Evolutionary conservation across 352 stramenopile species (phyloP).

Genomic region (Phytophthora idaei): DNA sequence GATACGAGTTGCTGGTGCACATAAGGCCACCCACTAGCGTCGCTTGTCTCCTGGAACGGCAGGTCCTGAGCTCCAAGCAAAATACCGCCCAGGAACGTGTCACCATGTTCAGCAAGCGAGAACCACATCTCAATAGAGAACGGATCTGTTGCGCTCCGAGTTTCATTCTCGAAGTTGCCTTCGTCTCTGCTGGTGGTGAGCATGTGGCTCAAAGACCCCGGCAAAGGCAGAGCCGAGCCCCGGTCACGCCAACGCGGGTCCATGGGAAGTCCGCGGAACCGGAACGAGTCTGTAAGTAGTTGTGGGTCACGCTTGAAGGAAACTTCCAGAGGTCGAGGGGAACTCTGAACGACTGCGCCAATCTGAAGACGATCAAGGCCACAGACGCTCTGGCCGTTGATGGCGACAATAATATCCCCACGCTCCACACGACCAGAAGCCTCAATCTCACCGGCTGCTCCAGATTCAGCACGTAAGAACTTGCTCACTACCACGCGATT

Average conservation of each 20-base stretch:
- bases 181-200: slow-evolving; percentile 29
- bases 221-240: slow-evolving; percentile 53
- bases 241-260: slow-evolving; percentile 67
- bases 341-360: slow-evolving; percentile 61
- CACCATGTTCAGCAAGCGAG: slow-evolving; percentile 56
- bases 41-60: slow-evolving; percentile 44
- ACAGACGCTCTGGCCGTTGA: slow-evolving; percentile 66
- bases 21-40: slow-evolving; percentile 55
- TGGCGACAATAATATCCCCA: slow-evolving; percentile 64
- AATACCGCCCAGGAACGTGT: slow-evolving; percentile 62
- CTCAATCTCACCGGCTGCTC: slow-evolving; percentile 72
- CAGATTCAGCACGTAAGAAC: slow-evolving; percentile 62
- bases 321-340: slow-evolving; percentile 59
- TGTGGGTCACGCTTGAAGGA: slow-evolving; percentile 56
- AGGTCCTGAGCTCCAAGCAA: slow-evolving; percentile 68
- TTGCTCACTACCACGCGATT: slow-evolving; percentile 77
- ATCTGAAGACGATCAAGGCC: slow-evolving; percentile 71
- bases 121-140: slow-evolving; percentile 80
- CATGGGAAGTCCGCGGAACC: slow-evolving; percentile 58
- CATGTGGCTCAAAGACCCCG: slow-evolving; percentile 46
- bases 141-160: slow-evolving; percentile 18
- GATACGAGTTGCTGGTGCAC: slow-evolving; percentile 65
- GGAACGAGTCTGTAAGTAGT: slow-evolving; percentile 60
- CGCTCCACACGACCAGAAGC: slow-evolving; percentile 60
- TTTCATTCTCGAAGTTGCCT: slow-evolving; percentile 21